Percentiles rank a stretch among this genome's conserved stretches.
These are phyloP conservation scores for Asterochloris erici DNA, from an alignment of 139 green algal species.

Conservation along the genomic window DNA sequence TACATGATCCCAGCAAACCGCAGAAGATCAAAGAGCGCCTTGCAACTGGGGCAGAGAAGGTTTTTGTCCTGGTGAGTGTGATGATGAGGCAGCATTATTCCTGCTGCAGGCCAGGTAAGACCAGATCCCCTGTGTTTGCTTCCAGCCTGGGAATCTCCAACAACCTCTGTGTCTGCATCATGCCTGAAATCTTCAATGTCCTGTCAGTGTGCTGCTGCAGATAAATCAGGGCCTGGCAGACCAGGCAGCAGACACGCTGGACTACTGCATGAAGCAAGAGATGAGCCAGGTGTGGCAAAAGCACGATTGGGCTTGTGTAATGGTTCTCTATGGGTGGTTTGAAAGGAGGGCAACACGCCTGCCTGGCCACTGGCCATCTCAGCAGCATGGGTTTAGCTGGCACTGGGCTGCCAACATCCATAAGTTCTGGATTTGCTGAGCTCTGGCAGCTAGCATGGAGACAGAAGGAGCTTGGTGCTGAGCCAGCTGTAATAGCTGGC, in stretches of 20 bases:
- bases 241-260: constrained; percentile 45
- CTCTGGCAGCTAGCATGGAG: not conserved
- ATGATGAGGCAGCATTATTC: not conserved
- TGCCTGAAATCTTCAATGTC: not conserved
- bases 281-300: constrained; percentile 25
- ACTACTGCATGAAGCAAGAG: constrained; percentile 70
- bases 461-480: constrained; percentile 2
- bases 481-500: not conserved
- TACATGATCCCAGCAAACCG: constrained; percentile 44
- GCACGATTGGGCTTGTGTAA: too few species aligned
- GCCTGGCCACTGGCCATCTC: too few species aligned
- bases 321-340: too few species aligned
- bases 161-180: too few species aligned
- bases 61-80: constrained; percentile 66
- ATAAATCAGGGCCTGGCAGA: constrained; percentile 72
- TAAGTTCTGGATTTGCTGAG: too few species aligned
- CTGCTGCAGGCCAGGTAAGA: too few species aligned
- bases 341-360: too few species aligned
- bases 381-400: too few species aligned
- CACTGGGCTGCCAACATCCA: too few species aligned
- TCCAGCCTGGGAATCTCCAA: too few species aligned
- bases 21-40: constrained; percentile 66
- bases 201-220: constrained; percentile 31
- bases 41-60: constrained; percentile 55
- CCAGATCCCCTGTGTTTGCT: too few species aligned